Base-by-base conservation (phyloP, 345 rosid genomes). In the Diplotaxis tenuifolia region DNA sequence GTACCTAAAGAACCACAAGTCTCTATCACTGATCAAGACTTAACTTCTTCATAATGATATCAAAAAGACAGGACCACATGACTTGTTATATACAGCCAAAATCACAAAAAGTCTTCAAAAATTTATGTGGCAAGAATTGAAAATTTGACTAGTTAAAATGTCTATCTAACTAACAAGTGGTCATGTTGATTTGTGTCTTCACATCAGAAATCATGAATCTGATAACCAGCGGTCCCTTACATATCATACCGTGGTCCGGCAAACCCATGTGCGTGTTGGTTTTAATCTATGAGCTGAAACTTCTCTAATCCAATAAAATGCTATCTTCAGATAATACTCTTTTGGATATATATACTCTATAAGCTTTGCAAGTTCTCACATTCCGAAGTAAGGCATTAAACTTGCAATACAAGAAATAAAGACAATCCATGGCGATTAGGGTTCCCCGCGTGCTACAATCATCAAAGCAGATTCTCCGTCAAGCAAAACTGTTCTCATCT, bases 101-200 rank as follows among this genome's bases (percentile, higher is more conserved):
- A 1, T 53, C 59, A 36, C 62, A 68, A 75, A 14, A 75, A 52
- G 45, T 9, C 78, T 61, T 60, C 56, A 54, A 62, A 75, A 6
- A 19, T 12, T 75, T 75, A 9, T 68, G 74, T 75, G 74, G 79
- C 78, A 61, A 52, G 73, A 60, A 67, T 34, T 67, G 79, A 75
- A 36, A 15, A 62, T 40, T 75, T 55, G 74, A 62, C 58, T 68
- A 53, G 69, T 75, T 53, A 18, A 68, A 75, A 36, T 47, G 45
- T 34, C 62, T 64, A 76, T 70, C 80, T 70, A 76, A 64, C 75
- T 28, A 75, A 75, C 67, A 64, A 70, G 80, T 76, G 80, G 75
- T 65, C 67, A 29, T 47, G 22, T 47, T 70, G 16, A 62, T 55
- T 55, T 69, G 16, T 31, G 70, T 69, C 42, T 40, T 42, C 70